These are phyloP conservation scores for Trypanosoma vivax DNA, from an alignment of 208 protist species.

Conservation along the genomic window DNA sequence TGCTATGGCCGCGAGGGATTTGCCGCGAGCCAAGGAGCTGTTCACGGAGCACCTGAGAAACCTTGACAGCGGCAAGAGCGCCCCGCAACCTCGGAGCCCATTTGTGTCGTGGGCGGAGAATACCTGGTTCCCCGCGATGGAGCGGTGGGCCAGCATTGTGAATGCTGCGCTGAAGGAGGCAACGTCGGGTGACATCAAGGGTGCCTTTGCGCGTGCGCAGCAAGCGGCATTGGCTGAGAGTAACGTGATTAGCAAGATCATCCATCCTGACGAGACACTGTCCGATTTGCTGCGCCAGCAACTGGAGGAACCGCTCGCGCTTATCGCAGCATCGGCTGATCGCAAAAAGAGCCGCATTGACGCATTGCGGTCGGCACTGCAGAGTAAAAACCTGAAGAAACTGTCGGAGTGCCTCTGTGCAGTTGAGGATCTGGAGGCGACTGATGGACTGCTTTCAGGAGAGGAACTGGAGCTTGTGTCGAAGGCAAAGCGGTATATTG, in stretches of 20 bases:
- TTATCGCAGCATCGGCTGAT: constrained; percentile 24
- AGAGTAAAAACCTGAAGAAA: not conserved
- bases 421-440: constrained; percentile 11
- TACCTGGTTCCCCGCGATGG: constrained; percentile 67
- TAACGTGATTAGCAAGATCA: constrained; percentile 53
- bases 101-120: constrained; percentile 62
- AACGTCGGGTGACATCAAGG: constrained; percentile 20
- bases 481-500: constrained; percentile 40
- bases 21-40: constrained; percentile 27
- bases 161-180: constrained; percentile 24
- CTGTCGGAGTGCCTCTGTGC: constrained; percentile 19
- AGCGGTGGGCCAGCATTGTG: constrained; percentile 43
- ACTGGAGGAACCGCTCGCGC: constrained; percentile 37
- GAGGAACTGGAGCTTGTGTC: constrained; percentile 25
- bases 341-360: constrained; percentile 21
- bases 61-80: not conserved
- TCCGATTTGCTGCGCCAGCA: constrained; percentile 32
- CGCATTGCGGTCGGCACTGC: constrained; percentile 27
- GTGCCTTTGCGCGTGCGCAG: constrained; percentile 29
- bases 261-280: constrained; percentile 51
- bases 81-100: constrained; percentile 15
- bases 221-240: constrained; percentile 31
- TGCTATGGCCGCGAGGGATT: constrained; percentile 27
- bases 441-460: not conserved
- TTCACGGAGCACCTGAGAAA: constrained; percentile 13